Conservation (phyloP, 2,329 filamentous ascomycete species). For the Annulohypoxylon truncatum region DNA sequence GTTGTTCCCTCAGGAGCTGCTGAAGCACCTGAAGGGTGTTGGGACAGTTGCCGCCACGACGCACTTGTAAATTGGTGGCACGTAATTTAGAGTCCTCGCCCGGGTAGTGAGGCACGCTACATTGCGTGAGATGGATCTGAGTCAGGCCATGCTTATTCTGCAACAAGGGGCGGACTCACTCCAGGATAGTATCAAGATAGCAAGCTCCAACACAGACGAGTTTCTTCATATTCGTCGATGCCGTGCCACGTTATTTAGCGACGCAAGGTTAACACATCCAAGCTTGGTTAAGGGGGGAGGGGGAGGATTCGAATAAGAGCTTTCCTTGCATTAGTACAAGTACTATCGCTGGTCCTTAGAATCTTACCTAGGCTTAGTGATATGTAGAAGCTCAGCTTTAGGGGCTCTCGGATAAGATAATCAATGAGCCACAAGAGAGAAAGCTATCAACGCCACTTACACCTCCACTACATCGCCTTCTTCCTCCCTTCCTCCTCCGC, state of each 20-base stretch:
- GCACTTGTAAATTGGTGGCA: conserved; percentile 66
- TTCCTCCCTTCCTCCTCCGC: conserved; percentile 6
- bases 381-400: neutral
- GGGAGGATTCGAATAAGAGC: conserved; percentile 12
- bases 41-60: conserved; percentile 78
- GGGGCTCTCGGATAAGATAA: conserved; percentile 5
- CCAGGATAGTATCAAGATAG: conserved; percentile 78
- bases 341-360: conserved; percentile 9
- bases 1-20: conserved; percentile 62
- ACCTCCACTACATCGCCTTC: conserved; percentile 3
- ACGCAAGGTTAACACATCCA: conserved; percentile 27
- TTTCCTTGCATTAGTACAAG: conserved; percentile 11
- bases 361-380: neutral
- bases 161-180: conserved; percentile 56
- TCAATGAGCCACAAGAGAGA: conserved; percentile 27
- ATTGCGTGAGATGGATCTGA: conserved; percentile 36
- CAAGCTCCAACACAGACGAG: conserved; percentile 74
- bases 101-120: conserved; percentile 74
- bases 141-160: conserved; percentile 33
- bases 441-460: conserved; percentile 18
- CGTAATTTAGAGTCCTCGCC: conserved; percentile 79
- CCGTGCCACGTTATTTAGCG: conserved; percentile 35
- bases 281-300: conserved; percentile 3
- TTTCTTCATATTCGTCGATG: conserved; percentile 59
- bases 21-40: conserved; percentile 78